phyloP scores from a whole-genome alignment of 768 basidiomycete genomes.

The Chlorophyllum brunneum region DNA sequence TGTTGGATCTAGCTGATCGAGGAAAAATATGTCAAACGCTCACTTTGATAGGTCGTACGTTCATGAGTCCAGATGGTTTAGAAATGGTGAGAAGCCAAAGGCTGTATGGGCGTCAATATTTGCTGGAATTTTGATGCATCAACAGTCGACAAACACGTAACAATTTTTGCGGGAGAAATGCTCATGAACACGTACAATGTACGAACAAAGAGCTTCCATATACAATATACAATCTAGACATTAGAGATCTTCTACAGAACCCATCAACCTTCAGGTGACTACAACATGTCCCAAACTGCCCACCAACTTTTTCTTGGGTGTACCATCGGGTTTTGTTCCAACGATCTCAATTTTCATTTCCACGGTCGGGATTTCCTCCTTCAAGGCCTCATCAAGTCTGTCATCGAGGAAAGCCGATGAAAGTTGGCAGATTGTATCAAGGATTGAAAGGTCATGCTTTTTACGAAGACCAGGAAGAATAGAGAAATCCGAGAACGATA shows the following conservation, averaged over 20 bases:
- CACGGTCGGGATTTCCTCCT: constrained; percentile 23
- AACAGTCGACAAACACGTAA: too few relatives aligned
- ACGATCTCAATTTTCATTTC: constrained; percentile 37
- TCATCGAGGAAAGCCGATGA: constrained; percentile 42
- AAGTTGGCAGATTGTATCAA: constrained; percentile 31
- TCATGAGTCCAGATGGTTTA: constrained; percentile 27
- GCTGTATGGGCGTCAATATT: background rate
- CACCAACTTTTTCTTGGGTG: constrained; percentile 37
- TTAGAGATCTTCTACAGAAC: too few relatives aligned
- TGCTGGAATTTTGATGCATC: background rate
- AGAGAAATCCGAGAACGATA: constrained; percentile 46
- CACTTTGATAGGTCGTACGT: constrained; percentile 42
- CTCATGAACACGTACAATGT: too few relatives aligned
- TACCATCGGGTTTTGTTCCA: constrained; percentile 41
- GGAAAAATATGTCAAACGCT: constrained; percentile 9
- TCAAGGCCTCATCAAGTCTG: constrained; percentile 30
- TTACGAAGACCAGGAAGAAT: constrained; percentile 37
- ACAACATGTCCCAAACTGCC: constrained; percentile 44
- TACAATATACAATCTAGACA: too few relatives aligned
- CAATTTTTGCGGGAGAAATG: too few relatives aligned
- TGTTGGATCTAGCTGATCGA: background rate
- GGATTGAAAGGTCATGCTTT: constrained; percentile 26
- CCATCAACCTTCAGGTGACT: background rate
- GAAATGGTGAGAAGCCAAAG: background rate
- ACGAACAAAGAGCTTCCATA: too few relatives aligned